Evolutionary conservation across 2,329 filamentous ascomycete species (phyloP).

Genomic region (Paracoccidioides lutzii): DNA sequence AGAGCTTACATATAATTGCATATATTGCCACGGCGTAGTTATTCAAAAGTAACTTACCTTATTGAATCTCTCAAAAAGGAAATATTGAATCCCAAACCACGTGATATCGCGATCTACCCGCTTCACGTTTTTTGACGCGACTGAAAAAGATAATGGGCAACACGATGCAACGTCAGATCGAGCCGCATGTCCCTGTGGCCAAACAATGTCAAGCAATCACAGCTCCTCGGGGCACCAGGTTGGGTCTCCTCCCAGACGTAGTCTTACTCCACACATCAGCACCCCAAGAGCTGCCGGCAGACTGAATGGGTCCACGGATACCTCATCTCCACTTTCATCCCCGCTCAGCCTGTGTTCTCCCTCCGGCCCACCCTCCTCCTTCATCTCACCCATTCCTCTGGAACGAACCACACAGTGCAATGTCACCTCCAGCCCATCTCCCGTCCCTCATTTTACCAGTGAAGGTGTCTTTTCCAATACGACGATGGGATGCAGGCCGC

Average conservation of each 20-base stretch:
- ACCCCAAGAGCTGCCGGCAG: background rate
- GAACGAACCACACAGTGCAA: background rate
- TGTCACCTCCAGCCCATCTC: background rate
- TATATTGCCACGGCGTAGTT: too few species aligned
- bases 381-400: background rate
- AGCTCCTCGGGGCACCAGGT: background rate
- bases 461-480: background rate
- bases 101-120: constrained; percentile 1
- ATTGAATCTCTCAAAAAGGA: background rate
- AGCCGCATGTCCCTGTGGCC: background rate
- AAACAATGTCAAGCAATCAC: background rate
- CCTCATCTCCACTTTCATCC: constrained; percentile 1
- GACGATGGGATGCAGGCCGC: background rate
- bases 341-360: background rate
- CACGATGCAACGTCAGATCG: background rate
- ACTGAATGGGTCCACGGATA: background rate
- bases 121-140: background rate
- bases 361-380: background rate
- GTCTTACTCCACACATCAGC: background rate
- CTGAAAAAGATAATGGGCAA: background rate
- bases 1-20: background rate
- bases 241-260: background rate
- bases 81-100: background rate
- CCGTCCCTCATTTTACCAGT: background rate
- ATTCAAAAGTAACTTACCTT: too few species aligned